Evolutionary conservation across 1,139 yeast species (phyloP).

Genomic region (Yamadazyma membranifaciens): DNA sequence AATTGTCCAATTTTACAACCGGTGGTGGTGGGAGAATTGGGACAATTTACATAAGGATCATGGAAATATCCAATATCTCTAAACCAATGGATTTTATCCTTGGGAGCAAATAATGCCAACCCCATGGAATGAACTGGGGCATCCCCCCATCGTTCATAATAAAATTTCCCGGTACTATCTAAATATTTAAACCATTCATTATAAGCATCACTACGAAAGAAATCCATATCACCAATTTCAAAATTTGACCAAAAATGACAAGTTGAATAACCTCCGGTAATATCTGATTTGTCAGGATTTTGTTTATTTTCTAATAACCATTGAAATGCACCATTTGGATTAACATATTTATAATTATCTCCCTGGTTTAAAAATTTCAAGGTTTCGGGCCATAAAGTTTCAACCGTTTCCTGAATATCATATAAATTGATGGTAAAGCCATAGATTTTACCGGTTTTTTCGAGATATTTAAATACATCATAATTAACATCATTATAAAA

Average conservation of each 20-base stretch:
- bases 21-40: conserved; percentile 36
- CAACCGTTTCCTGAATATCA: conserved; percentile 64
- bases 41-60: conserved; percentile 75
- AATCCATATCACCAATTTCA: conserved; percentile 80
- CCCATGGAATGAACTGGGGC: conserved; percentile 87
- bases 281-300: conserved; percentile 51
- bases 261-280: conserved; percentile 70
- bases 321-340: conserved; percentile 59
- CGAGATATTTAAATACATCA: conserved; percentile 75
- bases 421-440: conserved; percentile 70
- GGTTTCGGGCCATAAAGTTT: conserved; percentile 69
- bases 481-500: conserved; percentile 69
- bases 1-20: conserved; percentile 32
- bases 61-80: conserved; percentile 82
- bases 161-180: conserved; percentile 73
- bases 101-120: conserved; percentile 70
- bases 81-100: conserved; percentile 75
- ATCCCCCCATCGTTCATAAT: conserved; percentile 91
- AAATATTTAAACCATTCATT: conserved; percentile 60
- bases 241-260: conserved; percentile 91
- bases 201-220: conserved; percentile 67
- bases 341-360: conserved; percentile 60
- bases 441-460: conserved; percentile 58
- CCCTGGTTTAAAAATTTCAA: conserved; percentile 52
- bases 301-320: conserved; percentile 71